A percentile compares a stretch with the other conserved stretches of the same genome.
Evolutionary conservation across 768 basidiomycete species (phyloP).

Genomic region (Tulasnella sp.): DNA sequence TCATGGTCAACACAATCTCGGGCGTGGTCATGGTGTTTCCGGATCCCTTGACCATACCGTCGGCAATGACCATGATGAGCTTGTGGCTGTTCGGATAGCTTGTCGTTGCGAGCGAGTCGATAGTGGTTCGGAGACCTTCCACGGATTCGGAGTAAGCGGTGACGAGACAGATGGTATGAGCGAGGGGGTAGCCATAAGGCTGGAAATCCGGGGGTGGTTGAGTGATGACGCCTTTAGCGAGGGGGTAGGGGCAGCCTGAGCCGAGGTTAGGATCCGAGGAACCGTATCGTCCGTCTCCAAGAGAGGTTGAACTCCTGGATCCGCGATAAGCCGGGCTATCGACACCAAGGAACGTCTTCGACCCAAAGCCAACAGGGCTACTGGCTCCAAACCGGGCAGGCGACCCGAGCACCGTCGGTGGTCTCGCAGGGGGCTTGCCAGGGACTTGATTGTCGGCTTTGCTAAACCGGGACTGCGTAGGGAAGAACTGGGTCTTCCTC

Average conservation of each 20-base stretch:
- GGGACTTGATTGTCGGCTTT: conserved; percentile 50
- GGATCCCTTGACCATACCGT: conserved; percentile 96
- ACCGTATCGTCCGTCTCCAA: conserved; percentile 44
- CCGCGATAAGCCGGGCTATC: conserved; percentile 6
- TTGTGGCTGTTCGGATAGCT: conserved; percentile 99
- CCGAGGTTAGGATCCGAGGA: conserved; percentile 33
- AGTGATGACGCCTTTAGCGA: conserved; percentile 71
- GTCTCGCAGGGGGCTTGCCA: background rate
- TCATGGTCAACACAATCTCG: conserved; percentile 91
- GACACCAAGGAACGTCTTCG: conserved; percentile 21
- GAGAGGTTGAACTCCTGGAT: conserved; percentile 49
- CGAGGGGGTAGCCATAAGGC: conserved; percentile 93
- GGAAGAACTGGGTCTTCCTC: conserved; percentile 35
- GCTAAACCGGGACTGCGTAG: conserved; percentile 46
- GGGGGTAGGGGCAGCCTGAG: conserved; percentile 89
- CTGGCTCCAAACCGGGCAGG: conserved; percentile 18
- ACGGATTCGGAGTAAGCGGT: conserved; percentile 97
- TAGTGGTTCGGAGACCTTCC: conserved; percentile 90
- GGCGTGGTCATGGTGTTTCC: conserved; percentile 87
- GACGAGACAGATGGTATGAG: conserved; percentile 89
- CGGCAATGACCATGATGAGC: conserved; percentile 87
- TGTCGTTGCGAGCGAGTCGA: conserved; percentile 97
- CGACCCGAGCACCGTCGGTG: conserved; percentile 22
- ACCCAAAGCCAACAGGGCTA: conserved; percentile 34
- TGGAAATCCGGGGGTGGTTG: conserved; percentile 88